phyloP scores from a whole-genome alignment of 306 rosid species.

The Alnus rubra region DNA sequence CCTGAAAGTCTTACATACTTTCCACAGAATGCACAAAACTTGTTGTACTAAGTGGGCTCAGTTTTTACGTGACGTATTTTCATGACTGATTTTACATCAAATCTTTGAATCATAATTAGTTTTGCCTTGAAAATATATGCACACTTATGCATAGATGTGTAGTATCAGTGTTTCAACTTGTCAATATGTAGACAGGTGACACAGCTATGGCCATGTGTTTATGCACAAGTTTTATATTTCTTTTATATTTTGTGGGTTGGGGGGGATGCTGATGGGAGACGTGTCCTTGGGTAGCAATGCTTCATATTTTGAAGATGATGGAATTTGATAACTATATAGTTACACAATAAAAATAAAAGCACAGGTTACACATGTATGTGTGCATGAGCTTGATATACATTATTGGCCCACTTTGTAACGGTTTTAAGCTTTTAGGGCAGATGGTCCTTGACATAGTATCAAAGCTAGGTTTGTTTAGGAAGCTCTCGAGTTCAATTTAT shows the following conservation, averaged over 20 bases:
- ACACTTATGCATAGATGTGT: neutral
- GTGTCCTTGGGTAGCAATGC: neutral
- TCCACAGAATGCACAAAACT: neutral
- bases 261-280: neutral
- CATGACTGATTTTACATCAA: neutral
- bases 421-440: neutral
- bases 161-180: neutral
- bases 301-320: neutral
- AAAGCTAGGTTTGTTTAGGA: neutral
- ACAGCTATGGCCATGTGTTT: neutral
- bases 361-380: neutral
- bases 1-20: neutral
- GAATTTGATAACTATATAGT: neutral
- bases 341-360: neutral
- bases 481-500: too few relatives aligned
- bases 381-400: neutral
- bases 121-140: neutral
- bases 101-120: neutral
- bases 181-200: neutral
- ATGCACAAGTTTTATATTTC: too few relatives aligned
- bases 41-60: neutral
- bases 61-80: too few relatives aligned
- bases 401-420: neutral
- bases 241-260: neutral
- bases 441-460: neutral